These are phyloP conservation scores for Piper longum DNA, from an alignment of 164 flowering plant genomes.

Conservation along the genomic window DNA sequence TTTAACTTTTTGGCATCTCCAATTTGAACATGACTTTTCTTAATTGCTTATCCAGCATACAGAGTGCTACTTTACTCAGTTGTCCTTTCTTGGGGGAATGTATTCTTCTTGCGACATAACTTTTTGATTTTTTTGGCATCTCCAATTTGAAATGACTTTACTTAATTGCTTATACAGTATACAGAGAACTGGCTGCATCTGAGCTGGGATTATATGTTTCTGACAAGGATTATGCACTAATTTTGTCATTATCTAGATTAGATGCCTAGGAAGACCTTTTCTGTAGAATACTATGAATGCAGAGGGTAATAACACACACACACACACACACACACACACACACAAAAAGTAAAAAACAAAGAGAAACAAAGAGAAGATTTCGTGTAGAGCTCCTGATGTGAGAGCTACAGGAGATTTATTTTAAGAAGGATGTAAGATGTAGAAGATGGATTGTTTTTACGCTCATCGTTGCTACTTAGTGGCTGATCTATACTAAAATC, in stretches of 20 bases:
- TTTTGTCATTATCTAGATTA: too few species aligned
- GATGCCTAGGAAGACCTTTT: too few species aligned
- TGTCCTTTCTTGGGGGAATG: neutral
- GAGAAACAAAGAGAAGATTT: too few species aligned
- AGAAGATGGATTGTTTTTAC: neutral
- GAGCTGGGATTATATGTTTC: too few species aligned
- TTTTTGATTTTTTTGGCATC: neutral
- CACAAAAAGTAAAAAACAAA: too few species aligned
- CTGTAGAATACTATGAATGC: too few species aligned
- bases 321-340: too few species aligned
- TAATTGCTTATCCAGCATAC: neutral
- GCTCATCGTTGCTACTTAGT: too few species aligned
- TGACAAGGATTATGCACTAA: too few species aligned
- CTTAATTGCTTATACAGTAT: neutral
- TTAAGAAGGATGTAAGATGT: neutral
- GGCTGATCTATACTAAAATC: neutral
- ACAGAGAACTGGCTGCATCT: too few species aligned
- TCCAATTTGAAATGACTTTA: neutral
- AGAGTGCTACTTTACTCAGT: neutral
- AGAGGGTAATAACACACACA: too few species aligned
- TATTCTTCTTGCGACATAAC: neutral
- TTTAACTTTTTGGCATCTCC: neutral
- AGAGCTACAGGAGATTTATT: neutral
- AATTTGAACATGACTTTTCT: neutral
- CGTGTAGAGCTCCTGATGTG: neutral